Percentiles rank a stretch among this genome's conserved stretches.
Conservation (phyloP, 306 rosid species). For the Lathyrus oleraceus region DNA sequence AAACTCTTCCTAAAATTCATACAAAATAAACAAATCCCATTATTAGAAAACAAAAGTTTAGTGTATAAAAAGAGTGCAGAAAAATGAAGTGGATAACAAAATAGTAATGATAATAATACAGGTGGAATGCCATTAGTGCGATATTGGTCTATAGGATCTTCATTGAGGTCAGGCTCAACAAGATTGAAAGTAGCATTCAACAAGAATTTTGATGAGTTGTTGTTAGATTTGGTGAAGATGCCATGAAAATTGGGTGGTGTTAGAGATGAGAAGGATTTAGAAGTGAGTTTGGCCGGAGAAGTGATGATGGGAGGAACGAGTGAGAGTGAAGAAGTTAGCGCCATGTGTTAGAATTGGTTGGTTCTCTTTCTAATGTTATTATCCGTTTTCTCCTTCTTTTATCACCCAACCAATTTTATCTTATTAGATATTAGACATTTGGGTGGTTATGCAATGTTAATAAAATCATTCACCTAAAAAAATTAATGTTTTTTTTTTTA, state of each 20-base stretch:
- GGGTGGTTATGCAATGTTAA: not conserved
- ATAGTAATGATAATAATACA: slow-evolving; percentile 35
- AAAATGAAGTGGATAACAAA: not conserved
- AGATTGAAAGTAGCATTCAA: slow-evolving; percentile 67
- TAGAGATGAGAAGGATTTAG: slow-evolving; percentile 27
- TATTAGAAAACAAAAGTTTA: not conserved
- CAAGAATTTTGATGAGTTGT: slow-evolving; percentile 36
- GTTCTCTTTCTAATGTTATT: slow-evolving; percentile 23
- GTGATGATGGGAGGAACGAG: slow-evolving; percentile 39
- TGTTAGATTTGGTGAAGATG: slow-evolving; percentile 30
- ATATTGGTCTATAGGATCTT: slow-evolving; percentile 71
- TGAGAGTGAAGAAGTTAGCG: slow-evolving; percentile 56
- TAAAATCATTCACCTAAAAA: not conserved
- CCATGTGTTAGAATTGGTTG: slow-evolving; percentile 43
- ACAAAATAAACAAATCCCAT: slow-evolving; percentile 21
- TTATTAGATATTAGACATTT: not conserved
- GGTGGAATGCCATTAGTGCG: slow-evolving; percentile 56
- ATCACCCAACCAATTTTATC: slow-evolving; percentile 3
- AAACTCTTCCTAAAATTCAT: slow-evolving; percentile 71
- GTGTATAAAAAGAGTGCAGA: not conserved
- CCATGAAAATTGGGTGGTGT: slow-evolving; percentile 33
- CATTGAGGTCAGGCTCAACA: slow-evolving; percentile 82
- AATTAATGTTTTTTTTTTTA: no score
- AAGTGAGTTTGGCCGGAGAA: slow-evolving; percentile 42
- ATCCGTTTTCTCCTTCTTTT: slow-evolving; percentile 28